phyloP scores from a whole-genome alignment of 805 yeast genomes.

The Metschnikowia kofuensis region DNA sequence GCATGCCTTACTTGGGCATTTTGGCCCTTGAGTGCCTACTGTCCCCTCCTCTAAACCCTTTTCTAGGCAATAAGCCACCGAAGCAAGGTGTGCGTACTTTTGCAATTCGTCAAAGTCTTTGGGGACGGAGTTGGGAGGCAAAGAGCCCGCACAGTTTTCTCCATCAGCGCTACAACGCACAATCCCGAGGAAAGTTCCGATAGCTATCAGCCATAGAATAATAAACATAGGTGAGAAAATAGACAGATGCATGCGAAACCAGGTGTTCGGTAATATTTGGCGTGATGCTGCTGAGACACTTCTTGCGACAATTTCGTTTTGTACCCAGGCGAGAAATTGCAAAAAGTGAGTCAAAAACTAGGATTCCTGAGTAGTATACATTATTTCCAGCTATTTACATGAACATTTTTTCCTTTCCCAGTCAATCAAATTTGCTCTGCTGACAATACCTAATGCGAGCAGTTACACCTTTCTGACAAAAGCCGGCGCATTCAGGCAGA shows the following conservation, averaged over 20 bases:
- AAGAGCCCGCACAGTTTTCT: neutral
- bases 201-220: conserved; percentile 2
- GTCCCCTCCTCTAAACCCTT: conserved; percentile 26
- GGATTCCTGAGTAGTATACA: neutral
- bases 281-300: too few relatives aligned
- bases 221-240: neutral
- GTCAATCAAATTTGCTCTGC: too few relatives aligned
- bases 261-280: too few relatives aligned
- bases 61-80: conserved; percentile 38
- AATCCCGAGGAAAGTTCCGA: neutral
- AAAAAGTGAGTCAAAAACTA: neutral
- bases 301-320: neutral
- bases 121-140: neutral
- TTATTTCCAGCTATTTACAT: neutral
- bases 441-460: too few relatives aligned
- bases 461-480: too few relatives aligned
- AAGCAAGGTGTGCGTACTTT: conserved; percentile 33
- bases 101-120: conserved; percentile 24
- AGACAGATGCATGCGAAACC: too few relatives aligned
- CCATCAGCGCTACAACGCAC: neutral
- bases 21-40: conserved; percentile 20
- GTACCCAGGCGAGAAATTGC: neutral
- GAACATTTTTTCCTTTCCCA: neutral
- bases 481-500: too few relatives aligned
- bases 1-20: conserved; percentile 29